Percentiles rank a stretch among this genome's conserved stretches.
These are phyloP conservation scores for Podospora comata DNA, from an alignment of 495 filamentous ascomycete species.

Conservation along the genomic window DNA sequence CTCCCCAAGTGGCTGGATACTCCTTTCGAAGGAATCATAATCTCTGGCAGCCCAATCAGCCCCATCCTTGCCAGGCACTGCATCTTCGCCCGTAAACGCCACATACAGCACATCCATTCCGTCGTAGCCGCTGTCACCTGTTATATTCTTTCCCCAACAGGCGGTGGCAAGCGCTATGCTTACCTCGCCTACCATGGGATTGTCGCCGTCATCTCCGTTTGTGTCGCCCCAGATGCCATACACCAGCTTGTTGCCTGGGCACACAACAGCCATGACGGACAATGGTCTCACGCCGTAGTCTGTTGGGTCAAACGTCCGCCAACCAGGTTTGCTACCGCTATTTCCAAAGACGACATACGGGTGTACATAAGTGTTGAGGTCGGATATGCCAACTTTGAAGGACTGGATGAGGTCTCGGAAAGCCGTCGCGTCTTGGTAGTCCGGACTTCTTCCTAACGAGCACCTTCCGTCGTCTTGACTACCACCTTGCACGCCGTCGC, in stretches of 20 bases:
- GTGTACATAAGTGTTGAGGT: conserved; percentile 61
- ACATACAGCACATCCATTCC: conserved; percentile 53
- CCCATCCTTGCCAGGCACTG: conserved; percentile 45
- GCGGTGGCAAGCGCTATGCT: conserved; percentile 55
- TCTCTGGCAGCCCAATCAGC: conserved; percentile 50
- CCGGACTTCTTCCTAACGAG: conserved; percentile 36
- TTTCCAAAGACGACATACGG: conserved; percentile 69
- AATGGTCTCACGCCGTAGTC: conserved; percentile 53
- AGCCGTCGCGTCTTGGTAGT: conserved; percentile 53
- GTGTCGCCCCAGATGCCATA: conserved; percentile 68
- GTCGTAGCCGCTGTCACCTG: conserved; percentile 50
- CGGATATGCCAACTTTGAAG: conserved; percentile 44
- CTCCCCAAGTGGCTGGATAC: conserved; percentile 49
- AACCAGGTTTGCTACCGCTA: conserved; percentile 37
- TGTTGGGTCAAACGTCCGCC: conserved; percentile 47
- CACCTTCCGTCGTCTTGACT: conserved; percentile 49
- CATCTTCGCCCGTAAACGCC: conserved; percentile 49
- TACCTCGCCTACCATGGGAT: conserved; percentile 52
- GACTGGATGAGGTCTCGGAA: conserved; percentile 48
- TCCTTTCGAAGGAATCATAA: conserved; percentile 46
- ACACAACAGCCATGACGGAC: conserved; percentile 63
- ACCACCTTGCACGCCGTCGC: conserved; percentile 53
- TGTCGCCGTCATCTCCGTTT: conserved; percentile 51
- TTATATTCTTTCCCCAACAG: conserved; percentile 49
- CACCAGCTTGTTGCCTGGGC: conserved; percentile 52